Base-by-base conservation (phyloP, 78 protist species). In the Monosiga brevicollis region DNA sequence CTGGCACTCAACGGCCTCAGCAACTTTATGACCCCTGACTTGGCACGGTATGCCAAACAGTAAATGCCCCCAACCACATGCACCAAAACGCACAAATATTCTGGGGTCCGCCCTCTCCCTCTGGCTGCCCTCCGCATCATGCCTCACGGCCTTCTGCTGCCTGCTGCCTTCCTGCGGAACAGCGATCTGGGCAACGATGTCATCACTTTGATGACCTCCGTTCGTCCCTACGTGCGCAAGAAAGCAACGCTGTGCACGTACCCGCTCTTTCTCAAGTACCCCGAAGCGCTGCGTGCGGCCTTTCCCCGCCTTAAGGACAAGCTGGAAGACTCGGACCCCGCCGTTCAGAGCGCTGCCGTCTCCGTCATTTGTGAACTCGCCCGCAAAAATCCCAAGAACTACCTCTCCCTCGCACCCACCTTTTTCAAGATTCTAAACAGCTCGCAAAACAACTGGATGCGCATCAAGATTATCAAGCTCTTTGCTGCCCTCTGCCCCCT, bases 361-460 rank as follows among this genome's bases (percentile, higher is more conserved):
- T 91, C 92, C 43, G 99, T 97, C 74, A 91, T 97, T 39, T 95
- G 99, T 80, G 99, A 97, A 73, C 87, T 97, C 0, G 98, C 98
- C 0, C 80, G 96, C 70, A 90, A 89, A 83, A 95, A 97, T 81
- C 99, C 99, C 29, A 88, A 86, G 83, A 95, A 94, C 91, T 97
- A 94, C 79, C 88, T 95, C n/a, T 76, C 94, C 25, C 87, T 95
- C 74, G 98, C 97, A 54, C 98, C 98, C 11, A 84, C 72, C 23
- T 83, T 97, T 41, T 97, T 92, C 84, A 83, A 90, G 74, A 35
- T 97, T 32, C 90, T 97, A 20, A 86, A 90, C 36, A 80, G 76
- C 40, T 71, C 83, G 39, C 80, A 39, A 76, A 95, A 93, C 93
- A 95, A 95, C 88, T 97, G 99, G 99, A 93, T 94, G 91, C 83